Base-by-base conservation (phyloP, 257 asterid species). In the Fraxinus pennsylvanica region DNA sequence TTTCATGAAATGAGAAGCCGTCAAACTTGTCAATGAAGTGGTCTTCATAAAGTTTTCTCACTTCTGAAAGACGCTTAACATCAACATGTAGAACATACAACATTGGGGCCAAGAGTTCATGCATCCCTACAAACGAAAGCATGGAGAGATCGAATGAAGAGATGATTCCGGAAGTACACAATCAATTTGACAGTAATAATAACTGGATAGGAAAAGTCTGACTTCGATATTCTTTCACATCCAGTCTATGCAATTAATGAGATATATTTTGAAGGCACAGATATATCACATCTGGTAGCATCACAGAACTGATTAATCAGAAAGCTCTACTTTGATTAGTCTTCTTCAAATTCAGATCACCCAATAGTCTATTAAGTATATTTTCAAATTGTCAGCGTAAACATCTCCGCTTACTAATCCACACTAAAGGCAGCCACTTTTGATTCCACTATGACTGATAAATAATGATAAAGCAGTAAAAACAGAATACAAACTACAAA, bases 61-160 rank as follows among this genome's bases (percentile, higher is more conserved):
- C 92, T 90, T 89, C 94, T 33, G 91, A 84, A 74, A 92, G 94
- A 79, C 79, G 89, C 78, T 90, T 91, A 45, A 89, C 81, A 54
- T 94, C 97, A 71, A 88, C 89, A 71, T 92, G 96, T 74, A 94
- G 97, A 81, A 92, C 98, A 79, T 87, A 92, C 57, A 92, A 77
- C 35, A 94, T 80, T 54, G 98, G 98, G 61, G 98, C 98, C 82
- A 94, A 86, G 45, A 94, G 92, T 77, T 94, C 97, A 76, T 94
- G 98, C 98, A 94, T 94, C 74, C 98, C 98, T 94, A 89, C 29
- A 78, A 75, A 85, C 4, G 59, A 43, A 81, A 77, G 78, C 27
- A 80, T 54, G 69, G 71, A 81, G 61, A 78, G 80, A 85, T 71
- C 57, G 73, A 82, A 74, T 32, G 27, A 67, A 39, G 21, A 61